Conservation (phyloP, 1,139 yeast genomes). For the Candida pseudocylindracea region DNA sequence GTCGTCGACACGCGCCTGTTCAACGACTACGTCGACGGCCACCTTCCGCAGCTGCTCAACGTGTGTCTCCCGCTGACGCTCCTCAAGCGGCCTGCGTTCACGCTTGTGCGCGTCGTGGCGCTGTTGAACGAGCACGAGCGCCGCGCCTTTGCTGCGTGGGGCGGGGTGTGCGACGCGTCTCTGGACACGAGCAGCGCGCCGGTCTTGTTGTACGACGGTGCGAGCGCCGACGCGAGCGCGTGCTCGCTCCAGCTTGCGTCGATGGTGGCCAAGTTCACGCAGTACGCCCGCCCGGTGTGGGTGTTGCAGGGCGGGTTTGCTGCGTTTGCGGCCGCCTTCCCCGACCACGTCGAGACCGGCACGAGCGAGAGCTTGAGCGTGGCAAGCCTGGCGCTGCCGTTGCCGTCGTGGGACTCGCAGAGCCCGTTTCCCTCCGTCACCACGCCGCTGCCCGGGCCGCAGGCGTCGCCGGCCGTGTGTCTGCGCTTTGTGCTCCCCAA, state of each 20-base stretch:
- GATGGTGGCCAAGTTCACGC: constrained; percentile 12
- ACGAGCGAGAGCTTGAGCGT: constrained; percentile 1
- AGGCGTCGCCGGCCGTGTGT: too few species aligned
- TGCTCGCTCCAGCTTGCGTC: too few species aligned
- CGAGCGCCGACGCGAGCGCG: constrained; percentile 3
- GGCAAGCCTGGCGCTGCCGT: neutral
- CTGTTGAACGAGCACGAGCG: constrained; percentile 19
- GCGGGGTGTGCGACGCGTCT: neutral
- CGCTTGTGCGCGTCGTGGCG: constrained; percentile 29
- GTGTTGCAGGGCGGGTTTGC: constrained; percentile 13
- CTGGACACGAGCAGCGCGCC: constrained; percentile 3
- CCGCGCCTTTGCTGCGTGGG: neutral
- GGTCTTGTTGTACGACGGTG: constrained; percentile 12
- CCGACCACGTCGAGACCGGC: neutral
- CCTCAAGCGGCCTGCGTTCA: constrained; percentile 43
- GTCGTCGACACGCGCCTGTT: constrained; percentile 53
- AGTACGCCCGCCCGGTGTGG: constrained; percentile 9
- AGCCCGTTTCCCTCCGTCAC: too few species aligned
- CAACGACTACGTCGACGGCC: constrained; percentile 30
- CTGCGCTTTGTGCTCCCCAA: too few species aligned
- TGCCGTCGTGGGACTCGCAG: too few species aligned
- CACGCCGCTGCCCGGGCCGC: too few species aligned
- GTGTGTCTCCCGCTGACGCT: constrained; percentile 64
- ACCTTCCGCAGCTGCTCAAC: constrained; percentile 34
- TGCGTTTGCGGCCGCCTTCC: constrained; percentile 6